Evolutionary conservation across 768 basidiomycete genomes (phyloP), one percentile per base, ranked within the genome.

Genomic region (Cystobasidiopsis lactophilus): DNA sequence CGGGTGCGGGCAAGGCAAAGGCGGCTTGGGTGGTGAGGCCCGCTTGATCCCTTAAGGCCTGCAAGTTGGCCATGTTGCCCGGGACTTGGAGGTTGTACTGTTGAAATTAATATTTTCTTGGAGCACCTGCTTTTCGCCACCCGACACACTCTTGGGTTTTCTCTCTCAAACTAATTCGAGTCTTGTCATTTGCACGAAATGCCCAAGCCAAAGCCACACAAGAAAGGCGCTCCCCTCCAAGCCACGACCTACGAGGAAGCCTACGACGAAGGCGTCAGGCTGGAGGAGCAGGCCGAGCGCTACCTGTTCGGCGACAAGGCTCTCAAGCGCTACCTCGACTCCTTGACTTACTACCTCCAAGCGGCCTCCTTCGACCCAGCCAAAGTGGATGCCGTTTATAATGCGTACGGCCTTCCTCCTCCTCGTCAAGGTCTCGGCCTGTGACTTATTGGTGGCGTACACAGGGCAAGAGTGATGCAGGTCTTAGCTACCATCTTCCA

Each of bases 1-100:
- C 57, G 2, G 85, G 80, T 9, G 47, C 45, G 13, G 69, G 69
- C 5, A 70, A 57, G 5, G 43, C 47, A 3, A 63, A 58, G 4
- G 67, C 67, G 27, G 63, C 58, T 3, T 58, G 55, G 9, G 67
- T 69, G 2, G 67, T 65, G 16, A 67, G 50, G 18, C 19, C 38
- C 14, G 43, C 30, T 13, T 41, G 29, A 18, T 40, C 18, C 5
- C 24, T 41, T 19, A 55, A 55, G 13, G 11, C 19, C 7, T 18
- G 23, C 41, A 43, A 19, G 41, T 13, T 19, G 38, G 38, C 19
- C 27, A 43, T 43, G 27, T 10, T 43, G 19, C 41, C 13, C 11
- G 27, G 11, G 11, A 7, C 41, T 7, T 11, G 27, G 41, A 19
- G 41, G 41, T 43, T 19, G 19, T 19, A 38, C 37, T 19, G 37